Base-by-base conservation (phyloP, 2,329 filamentous ascomycete genomes). In the Ceratocystis alfenasii region DNA sequence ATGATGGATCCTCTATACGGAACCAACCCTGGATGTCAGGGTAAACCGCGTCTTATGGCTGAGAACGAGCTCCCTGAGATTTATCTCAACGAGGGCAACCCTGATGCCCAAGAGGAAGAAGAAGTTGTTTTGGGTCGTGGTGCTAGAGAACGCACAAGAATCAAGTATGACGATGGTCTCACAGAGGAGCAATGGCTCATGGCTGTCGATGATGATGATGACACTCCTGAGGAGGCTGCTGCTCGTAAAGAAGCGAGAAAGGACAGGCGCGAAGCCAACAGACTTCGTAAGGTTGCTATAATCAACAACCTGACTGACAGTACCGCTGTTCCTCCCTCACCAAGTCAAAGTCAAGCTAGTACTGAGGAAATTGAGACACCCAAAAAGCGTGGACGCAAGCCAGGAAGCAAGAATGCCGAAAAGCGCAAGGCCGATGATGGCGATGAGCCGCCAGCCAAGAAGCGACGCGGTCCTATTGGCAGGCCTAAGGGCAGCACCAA, bases 111-210 rank as follows among this genome's bases (percentile, higher is more conserved):
- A 70, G 89, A 95, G 70, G 82, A 87, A 22, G 87, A 89, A 68
- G 90, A 94, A 69, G 80, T 86, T 41, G 79, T 86, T 30, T 78
- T 86, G 41, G 94, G 94, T 68, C 92, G 94, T 75, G 94, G 94
- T 71, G 93, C 93, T 69, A 89, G 94, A 78, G 94, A 99, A 77
- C 87, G 95, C 68, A 96, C 91, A 70, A 87, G 90, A 72, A 92
- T 96, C 72, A 89, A 88, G 75, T 99, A 99, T 71, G 94, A 99
- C 72, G 94, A 99, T 72, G 94, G 95, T 64, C 84, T 99, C 36
- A 97, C 94, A 0, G 95, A 99, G 77, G 94, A 99, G 78, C 95
- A 99, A 76, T 99, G 94, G 94, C 83, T 97, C 63, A 93, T 96
- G 80, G 94, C 94, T 65, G 93, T 99, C 41, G 94, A 99, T 74